phyloP scores from a whole-genome alignment of 140 eudicot genomes.

The Anethum foeniculum region DNA sequence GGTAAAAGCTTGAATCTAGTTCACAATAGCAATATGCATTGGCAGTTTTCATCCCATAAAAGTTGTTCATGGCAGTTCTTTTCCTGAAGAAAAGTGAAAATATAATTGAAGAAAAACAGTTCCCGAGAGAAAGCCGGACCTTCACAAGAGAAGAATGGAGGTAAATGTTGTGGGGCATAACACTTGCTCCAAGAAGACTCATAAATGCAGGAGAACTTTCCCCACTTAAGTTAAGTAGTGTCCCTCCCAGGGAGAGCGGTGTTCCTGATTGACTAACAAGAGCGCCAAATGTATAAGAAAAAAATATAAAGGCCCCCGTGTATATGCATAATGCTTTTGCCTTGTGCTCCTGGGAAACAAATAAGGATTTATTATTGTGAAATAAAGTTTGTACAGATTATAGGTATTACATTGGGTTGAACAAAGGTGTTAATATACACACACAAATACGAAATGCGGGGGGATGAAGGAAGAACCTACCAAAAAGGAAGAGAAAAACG shows the following conservation, averaged over 20 bases:
- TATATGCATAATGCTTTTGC: constrained; percentile 43
- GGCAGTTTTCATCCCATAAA: neutral
- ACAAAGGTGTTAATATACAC: neutral
- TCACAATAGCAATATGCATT: neutral
- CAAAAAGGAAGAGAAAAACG: constrained; percentile 55
- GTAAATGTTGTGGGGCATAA: constrained; percentile 95
- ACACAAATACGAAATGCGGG: neutral
- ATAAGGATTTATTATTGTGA: neutral
- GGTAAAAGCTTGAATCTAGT: neutral
- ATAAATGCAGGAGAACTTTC: constrained; percentile 63
- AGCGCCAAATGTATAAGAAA: constrained; percentile 50
- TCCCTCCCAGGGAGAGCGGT: constrained; percentile 40
- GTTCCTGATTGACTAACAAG: constrained; percentile 56
- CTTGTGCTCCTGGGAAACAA: constrained; percentile 48
- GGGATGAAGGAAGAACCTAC: constrained; percentile 31
- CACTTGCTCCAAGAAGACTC: constrained; percentile 88
- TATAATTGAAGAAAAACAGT: neutral
- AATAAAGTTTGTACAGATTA: neutral
- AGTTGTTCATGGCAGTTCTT: neutral
- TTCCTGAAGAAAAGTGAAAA: neutral
- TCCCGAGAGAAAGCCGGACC: constrained; percentile 36
- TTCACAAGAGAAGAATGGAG: constrained; percentile 88
- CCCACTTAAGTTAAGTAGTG: constrained; percentile 44
- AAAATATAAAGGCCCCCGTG: constrained; percentile 39
- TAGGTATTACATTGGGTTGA: neutral